Base-by-base conservation (phyloP, 495 filamentous ascomycete genomes). In the Penicillium silybi region DNA sequence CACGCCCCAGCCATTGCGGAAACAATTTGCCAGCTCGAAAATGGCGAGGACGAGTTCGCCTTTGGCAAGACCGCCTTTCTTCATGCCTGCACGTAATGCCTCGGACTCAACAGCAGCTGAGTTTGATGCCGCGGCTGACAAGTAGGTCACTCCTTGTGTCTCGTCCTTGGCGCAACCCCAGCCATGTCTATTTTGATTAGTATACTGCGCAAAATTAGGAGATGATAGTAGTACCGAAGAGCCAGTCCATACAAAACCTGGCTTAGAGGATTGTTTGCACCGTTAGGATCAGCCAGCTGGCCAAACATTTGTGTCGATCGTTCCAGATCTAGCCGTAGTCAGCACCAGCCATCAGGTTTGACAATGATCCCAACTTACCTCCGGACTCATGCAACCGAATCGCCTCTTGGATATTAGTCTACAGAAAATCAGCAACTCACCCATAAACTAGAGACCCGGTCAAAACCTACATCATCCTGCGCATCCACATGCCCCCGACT, bases 21-120 rank as follows among this genome's bases (percentile, higher is more conserved):
- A 97, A 64, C 88, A 96, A 71, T 97, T 97, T 25, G 88, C 93
- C 16, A 81, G 66, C 57, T 99, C 93, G 66, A 91, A 97, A 48
- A 99, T 96, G 13, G 93, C 93, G 26, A 97, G 85, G n/a, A 96
- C 87, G 45, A 99, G 82, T 72, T 99, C 95, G 38, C 93, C 92
- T 71, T 99, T 99, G 32, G 92, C 93, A 27, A 87, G 83, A 46
- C 95, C 93, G 39, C 93, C 93, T 68, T 92, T 95, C 73, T 91
- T 93, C 67, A 91, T 79, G 5, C 92, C 91, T 15, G 92, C 86
- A 50, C 82, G 71, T 19, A 97, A 81, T 9, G 93, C 93, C 51
- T 87, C 76, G 11, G 85, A 78, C 70, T 98, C 95, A 46, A 97
- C 79, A 20, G 81, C 79, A 19, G 92, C 93, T 23, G 89, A 88